Conservation (phyloP, 345 rosid species). For the Erysimum cheiranthoides region DNA sequence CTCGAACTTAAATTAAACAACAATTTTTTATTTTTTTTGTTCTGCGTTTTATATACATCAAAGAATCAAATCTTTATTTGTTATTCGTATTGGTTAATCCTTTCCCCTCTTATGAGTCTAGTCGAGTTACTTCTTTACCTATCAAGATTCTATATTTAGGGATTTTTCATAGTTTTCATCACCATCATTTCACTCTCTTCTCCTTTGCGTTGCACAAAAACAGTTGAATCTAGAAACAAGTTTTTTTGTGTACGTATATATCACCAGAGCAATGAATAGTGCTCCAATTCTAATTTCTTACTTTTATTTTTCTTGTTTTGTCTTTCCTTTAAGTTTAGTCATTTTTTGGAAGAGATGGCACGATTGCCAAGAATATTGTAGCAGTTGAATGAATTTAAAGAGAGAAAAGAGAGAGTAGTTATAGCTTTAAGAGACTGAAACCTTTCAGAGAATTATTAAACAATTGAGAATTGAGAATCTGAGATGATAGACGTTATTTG, state of each 20-base stretch:
- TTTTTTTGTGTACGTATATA: slow-evolving; percentile 16
- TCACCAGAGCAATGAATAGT: slow-evolving; percentile 34
- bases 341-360: slow-evolving; percentile 41
- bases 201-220: slow-evolving; percentile 34
- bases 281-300: slow-evolving; percentile 29
- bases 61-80: slow-evolving; percentile 6
- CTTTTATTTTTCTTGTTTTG: slow-evolving; percentile 27
- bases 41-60: background rate
- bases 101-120: slow-evolving; percentile 16
- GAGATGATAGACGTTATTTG: slow-evolving; percentile 34
- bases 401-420: slow-evolving; percentile 42
- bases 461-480: slow-evolving; percentile 36
- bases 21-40: background rate
- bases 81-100: slow-evolving; percentile 21
- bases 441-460: slow-evolving; percentile 52
- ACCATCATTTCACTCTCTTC: slow-evolving; percentile 26
- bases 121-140: slow-evolving; percentile 19
- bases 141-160: slow-evolving; percentile 17
- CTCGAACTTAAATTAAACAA: slow-evolving; percentile 8
- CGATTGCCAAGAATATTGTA: slow-evolving; percentile 51
- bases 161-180: slow-evolving; percentile 43
- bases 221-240: slow-evolving; percentile 35
- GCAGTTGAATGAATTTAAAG: slow-evolving; percentile 49
- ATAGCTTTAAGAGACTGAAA: slow-evolving; percentile 49
- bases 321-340: slow-evolving; percentile 36